A percentile compares a stretch with the other conserved stretches of the same genome.
These are phyloP conservation scores for Hygrophorus russula DNA, from an alignment of 768 basidiomycete genomes.

Conservation along the genomic window DNA sequence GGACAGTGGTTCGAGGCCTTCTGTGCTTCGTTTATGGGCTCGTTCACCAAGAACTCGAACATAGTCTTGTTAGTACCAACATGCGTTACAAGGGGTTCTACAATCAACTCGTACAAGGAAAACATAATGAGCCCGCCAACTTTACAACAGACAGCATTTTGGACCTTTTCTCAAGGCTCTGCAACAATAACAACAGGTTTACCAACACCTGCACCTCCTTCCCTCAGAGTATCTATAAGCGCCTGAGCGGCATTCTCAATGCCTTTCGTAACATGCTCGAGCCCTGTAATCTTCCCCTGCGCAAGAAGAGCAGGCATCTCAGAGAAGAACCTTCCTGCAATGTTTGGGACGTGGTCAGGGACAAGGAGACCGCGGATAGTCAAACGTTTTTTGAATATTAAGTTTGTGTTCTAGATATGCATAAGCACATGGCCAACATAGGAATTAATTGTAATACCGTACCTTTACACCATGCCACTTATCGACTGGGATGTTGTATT, in stretches of 20 bases:
- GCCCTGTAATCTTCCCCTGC: constrained; percentile 25
- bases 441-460: not conserved
- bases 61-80: too few relatives aligned
- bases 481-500: constrained; percentile 9
- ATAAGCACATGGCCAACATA: not conserved
- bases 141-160: too few relatives aligned
- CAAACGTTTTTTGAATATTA: constrained; percentile 22
- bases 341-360: constrained; percentile 18
- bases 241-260: constrained; percentile 27
- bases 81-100: too few relatives aligned
- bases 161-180: not conserved
- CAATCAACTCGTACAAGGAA: too few relatives aligned
- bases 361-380: constrained; percentile 27
- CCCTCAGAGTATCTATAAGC: constrained; percentile 18
- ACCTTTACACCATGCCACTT: constrained; percentile 12
- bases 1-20: too few relatives aligned
- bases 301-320: constrained; percentile 26
- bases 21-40: too few relatives aligned
- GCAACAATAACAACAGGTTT: constrained; percentile 4
- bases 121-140: too few relatives aligned
- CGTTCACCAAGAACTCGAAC: too few relatives aligned
- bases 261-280: constrained; percentile 25
- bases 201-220: constrained; percentile 12
- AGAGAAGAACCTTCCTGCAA: constrained; percentile 23
- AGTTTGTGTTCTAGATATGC: constrained; percentile 17